Evolutionary conservation across 805 yeast genomes (phyloP), one percentile per base, ranked within the genome.

Genomic region (Hanseniaspora meyeri): DNA sequence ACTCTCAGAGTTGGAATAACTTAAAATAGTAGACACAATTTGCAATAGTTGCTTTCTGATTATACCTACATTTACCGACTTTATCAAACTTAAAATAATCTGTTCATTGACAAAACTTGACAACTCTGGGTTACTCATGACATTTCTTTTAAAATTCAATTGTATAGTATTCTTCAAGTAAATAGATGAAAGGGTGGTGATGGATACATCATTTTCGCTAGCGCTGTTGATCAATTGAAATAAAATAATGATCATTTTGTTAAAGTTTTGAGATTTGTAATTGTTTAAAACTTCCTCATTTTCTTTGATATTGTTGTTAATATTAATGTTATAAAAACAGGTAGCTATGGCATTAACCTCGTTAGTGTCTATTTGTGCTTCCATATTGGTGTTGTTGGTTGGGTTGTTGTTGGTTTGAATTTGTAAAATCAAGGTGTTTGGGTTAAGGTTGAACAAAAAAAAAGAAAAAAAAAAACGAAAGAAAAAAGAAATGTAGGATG

Each of bases 131-230:
- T 53, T 39, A 7, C 10, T 24, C n/a, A 32, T 16, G n/a, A 53
- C 32, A 11, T 29, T n/a, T 39, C 29, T 53, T n/a, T 46, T 53
- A n/a, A 46, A 53, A 55, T 75, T 72, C 42, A 74, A 70, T 43
- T 74, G 74, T 36, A 84, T 71, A 57, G 78, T 73, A 66, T 85
- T 85, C 65, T 85, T 85, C 67, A 83, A 78, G 64, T 79, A 83
- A 6, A 85, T 83, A 0, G 51, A 45, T 14, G 50, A 19, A 16
- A 53, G 32, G 3, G 48, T 38, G 7, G 51, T 38, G 9, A 53
- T 46, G 9, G 50, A 45, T 1, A 39, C 6, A 29, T 53, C 43
- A 16, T 46, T 53, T 31, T 19, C 39, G 39, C 42, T 31, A 20
- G 29, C 38, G 27, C 42, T 53, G 40, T 53, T 53, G 10, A 53